Percentiles rank a stretch among this genome's conserved stretches.
Evolutionary conservation across 805 yeast genomes (phyloP).

Genomic region (Isabelozyma rhagii): DNA sequence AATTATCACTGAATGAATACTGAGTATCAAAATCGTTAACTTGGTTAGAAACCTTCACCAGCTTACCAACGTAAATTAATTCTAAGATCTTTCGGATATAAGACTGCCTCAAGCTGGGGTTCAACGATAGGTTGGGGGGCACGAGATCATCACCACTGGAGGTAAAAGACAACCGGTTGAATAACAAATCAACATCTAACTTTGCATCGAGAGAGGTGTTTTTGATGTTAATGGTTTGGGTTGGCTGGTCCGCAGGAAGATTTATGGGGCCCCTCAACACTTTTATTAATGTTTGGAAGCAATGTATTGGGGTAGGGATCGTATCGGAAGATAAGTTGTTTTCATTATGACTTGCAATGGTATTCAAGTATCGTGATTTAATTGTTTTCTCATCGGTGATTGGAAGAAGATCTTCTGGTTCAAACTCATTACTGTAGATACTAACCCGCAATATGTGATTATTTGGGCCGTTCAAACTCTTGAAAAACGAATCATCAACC

Average conservation of each 20-base stretch:
- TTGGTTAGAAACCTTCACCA: not conserved
- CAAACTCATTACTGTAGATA: constrained; percentile 50
- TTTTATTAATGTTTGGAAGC: constrained; percentile 59
- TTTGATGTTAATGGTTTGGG: constrained; percentile 53
- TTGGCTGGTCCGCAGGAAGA: constrained; percentile 39
- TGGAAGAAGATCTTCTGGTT: constrained; percentile 42
- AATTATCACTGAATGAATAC: constrained; percentile 32
- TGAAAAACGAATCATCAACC: constrained; percentile 35
- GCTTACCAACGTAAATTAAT: constrained; percentile 34
- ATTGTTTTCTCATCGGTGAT: constrained; percentile 49
- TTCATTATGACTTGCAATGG: constrained; percentile 24
- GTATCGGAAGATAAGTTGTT: constrained; percentile 22
- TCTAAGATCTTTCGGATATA: constrained; percentile 56
- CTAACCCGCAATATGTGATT: constrained; percentile 47
- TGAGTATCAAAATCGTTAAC: constrained; percentile 20
- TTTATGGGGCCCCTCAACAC: constrained; percentile 67
- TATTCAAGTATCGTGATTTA: constrained; percentile 45
- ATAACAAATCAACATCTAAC: constrained; percentile 53
- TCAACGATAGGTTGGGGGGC: constrained; percentile 44
- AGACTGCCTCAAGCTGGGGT: constrained; percentile 40
- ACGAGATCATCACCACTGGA: constrained; percentile 30
- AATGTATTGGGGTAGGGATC: constrained; percentile 53
- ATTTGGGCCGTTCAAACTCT: constrained; percentile 18
- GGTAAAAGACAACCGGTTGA: constrained; percentile 45
- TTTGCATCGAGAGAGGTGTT: constrained; percentile 53